These are phyloP conservation scores for Radiomyces spectabilis DNA, from an alignment of 192 early-diverging fungal genomes.

Conservation along the genomic window DNA sequence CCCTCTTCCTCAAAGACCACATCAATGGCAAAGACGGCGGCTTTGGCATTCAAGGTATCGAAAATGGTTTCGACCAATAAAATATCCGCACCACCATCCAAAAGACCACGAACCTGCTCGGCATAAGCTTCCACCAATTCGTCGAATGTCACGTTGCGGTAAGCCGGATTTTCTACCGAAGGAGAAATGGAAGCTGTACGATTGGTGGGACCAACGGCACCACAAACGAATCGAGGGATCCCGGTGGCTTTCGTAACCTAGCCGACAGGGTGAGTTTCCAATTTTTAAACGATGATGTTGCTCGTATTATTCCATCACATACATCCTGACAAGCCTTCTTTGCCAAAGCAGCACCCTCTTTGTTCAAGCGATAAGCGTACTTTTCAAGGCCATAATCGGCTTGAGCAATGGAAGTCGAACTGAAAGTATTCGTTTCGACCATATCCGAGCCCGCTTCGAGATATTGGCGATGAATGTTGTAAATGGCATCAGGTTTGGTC, in stretches of 20 bases:
- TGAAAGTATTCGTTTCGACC: conserved; percentile 97
- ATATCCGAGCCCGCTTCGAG: conserved; percentile 88
- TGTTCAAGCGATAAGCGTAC: conserved; percentile 88
- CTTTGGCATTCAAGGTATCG: conserved; percentile 97
- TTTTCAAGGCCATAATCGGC: conserved; percentile 84
- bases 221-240: conserved; percentile 86
- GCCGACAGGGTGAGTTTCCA: no score
- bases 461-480: conserved; percentile 86
- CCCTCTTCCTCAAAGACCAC: conserved; percentile 70
- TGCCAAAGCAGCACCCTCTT: conserved; percentile 80
- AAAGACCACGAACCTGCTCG: conserved; percentile 82
- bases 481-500: conserved; percentile 84
- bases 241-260: conserved; percentile 29
- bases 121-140: conserved; percentile 86
- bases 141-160: conserved; percentile 92
- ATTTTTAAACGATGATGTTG: no score
- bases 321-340: conserved; percentile 75
- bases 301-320: conserved; percentile 3
- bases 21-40: conserved; percentile 90
- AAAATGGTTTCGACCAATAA: conserved; percentile 96
- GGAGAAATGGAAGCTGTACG: conserved; percentile 94
- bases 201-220: conserved; percentile 89
- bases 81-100: conserved; percentile 92
- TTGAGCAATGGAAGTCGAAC: conserved; percentile 85
- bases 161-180: conserved; percentile 92